Percentiles rank a stretch among this genome's conserved stretches.
Evolutionary conservation across 2,329 filamentous ascomycete genomes (phyloP).

Genomic region (Apiospora malaysiana): DNA sequence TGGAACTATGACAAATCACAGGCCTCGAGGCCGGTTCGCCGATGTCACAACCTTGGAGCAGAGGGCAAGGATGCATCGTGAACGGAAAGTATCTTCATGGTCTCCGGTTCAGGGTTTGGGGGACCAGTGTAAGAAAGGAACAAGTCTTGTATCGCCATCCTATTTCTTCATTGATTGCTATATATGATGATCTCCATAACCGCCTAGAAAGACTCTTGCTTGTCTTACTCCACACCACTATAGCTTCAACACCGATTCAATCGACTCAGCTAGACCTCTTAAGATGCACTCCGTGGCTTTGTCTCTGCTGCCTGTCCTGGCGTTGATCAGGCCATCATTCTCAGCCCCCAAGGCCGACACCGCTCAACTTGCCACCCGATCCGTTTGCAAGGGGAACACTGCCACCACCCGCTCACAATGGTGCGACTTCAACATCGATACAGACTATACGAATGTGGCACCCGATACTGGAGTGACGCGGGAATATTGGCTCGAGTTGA

Average conservation of each 20-base stretch:
- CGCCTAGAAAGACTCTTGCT: background rate
- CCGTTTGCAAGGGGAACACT: background rate
- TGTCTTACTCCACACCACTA: background rate
- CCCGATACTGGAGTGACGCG: slow-evolving; percentile 47
- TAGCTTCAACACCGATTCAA: background rate
- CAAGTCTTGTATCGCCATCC: background rate
- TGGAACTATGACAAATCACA: background rate
- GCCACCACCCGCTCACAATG: slow-evolving; percentile 29
- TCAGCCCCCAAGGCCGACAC: background rate
- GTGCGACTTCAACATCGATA: slow-evolving; percentile 46
- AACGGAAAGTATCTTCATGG: background rate
- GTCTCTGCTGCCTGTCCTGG: background rate
- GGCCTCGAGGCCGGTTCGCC: background rate
- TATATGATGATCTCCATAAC: background rate
- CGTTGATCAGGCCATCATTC: background rate
- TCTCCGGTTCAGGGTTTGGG: background rate
- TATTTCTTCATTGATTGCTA: background rate
- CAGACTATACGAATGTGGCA: slow-evolving; percentile 38
- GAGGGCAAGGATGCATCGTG: background rate
- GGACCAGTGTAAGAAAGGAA: too few relatives aligned
- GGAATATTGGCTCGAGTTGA: slow-evolving; percentile 39
- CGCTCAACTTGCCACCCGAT: background rate
- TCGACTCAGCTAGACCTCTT: background rate
- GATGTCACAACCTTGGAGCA: background rate
- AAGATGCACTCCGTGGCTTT: background rate